Evolutionary conservation across 495 filamentous ascomycete species (phyloP), one percentile per base, ranked within the genome.

Genomic region (Penicillium steckii): DNA sequence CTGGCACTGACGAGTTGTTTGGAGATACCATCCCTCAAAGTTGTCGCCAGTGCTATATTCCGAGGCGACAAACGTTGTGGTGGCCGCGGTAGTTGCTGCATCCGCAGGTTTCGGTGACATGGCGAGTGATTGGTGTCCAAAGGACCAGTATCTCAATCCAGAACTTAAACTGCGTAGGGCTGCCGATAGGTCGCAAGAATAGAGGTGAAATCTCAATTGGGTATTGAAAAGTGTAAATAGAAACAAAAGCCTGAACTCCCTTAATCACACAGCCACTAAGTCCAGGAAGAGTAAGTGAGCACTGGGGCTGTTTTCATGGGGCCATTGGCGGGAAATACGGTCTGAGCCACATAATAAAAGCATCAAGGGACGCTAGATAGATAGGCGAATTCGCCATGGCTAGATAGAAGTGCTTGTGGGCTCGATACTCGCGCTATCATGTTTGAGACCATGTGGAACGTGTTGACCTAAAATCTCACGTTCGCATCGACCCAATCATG

Each of bases 1-100:
- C 18, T 6, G 25, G 4, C 17, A 54, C 52, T 21, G 22, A 54
- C 52, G 52, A 22, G 52, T 54, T 18, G 52, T 37, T 32, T 48
- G 44, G 9, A 54, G 21, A 38, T 54, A 54, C 52, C 52, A 54
- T 19, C 52, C 52, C 40, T 48, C 9, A 25, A 54, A 54, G 2
- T 44, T 40, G 15, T 38, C 8, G 19, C 45, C 19, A 5, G 52
- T 48, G 19, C 15, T 33, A 18, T 54, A 54, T 10, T 35, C 45
- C 3, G 45, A 45, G n/a, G 44, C 35, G 37, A 48, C 42, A 25
- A 54, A 54, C 13, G 37, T 48, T 22, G 52, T 22, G n/a, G 52
- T 40, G 7, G 41, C 15, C 15, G 33, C 33, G 1, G 42, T 44
- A 30, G 50, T 1, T 9, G 43, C 23, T 1, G 19, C 12, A 46